Percentiles rank a stretch among this genome's conserved stretches.
Evolutionary conservation across 1,284 basidiomycete genomes (phyloP).

Genomic region (Cryptococcus hybrid): DNA sequence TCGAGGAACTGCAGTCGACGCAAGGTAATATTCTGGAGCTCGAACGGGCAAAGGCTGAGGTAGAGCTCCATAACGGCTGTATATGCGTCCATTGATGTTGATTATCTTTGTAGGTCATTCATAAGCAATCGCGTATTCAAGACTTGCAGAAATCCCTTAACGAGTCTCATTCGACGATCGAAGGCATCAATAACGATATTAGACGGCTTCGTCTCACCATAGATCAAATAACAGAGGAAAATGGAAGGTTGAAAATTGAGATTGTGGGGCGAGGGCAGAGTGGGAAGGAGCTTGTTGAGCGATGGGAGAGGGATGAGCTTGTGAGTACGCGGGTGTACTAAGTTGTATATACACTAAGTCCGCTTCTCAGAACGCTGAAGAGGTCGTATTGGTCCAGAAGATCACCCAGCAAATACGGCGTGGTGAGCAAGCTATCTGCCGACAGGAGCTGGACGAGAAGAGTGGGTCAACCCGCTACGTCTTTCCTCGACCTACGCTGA

Average conservation of each 20-base stretch:
- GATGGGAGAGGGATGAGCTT: constrained; percentile 2
- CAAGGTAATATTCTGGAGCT: not conserved
- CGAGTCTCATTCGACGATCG: not conserved
- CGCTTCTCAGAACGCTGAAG: not conserved
- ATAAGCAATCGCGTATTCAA: not conserved
- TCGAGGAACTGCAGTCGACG: not conserved
- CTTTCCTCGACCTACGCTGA: not conserved
- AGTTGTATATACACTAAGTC: no score
- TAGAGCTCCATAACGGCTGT: not conserved
- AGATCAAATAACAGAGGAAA: not conserved
- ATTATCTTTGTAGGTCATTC: not conserved
- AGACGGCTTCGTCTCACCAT: not conserved
- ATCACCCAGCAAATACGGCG: not conserved
- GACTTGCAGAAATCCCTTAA: not conserved
- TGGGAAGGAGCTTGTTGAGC: not conserved
- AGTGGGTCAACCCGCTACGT: not conserved
- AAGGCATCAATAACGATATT: not conserved
- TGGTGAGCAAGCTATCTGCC: constrained; percentile 1
- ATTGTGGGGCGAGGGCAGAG: not conserved
- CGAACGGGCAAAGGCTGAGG: not conserved
- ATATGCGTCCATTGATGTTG: not conserved
- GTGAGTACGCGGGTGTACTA: not conserved
- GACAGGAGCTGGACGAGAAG: constrained; percentile 3
- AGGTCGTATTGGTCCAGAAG: constrained; percentile 1
- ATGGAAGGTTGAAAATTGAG: not conserved